Evolutionary conservation across 192 early-diverging fungal species (phyloP), one percentile per base, ranked within the genome.

Genomic region (Podila epigama): DNA sequence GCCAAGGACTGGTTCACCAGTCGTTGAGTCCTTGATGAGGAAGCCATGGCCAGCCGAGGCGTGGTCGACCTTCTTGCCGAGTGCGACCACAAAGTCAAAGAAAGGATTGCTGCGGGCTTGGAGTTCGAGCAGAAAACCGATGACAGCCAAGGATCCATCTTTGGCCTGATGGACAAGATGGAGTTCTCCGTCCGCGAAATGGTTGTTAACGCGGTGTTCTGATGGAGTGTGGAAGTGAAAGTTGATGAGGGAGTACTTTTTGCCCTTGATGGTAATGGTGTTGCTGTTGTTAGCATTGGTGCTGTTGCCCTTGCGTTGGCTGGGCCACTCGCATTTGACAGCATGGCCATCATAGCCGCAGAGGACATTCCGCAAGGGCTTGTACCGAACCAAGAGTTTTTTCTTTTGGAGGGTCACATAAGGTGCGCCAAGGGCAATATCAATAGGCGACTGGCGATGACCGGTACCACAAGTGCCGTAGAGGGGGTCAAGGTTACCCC

Each of bases 191-290:
- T 70, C 79, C 6, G 34, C 40, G 41, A 68, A 60, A 28, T 29
- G 25, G 36, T 70, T 77, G n/a, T 77, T 22, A 36, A 81, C 18
- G 25, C 69, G 71, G 75, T 89, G 86, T 58, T 90, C 88, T 1
- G 84, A 82, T 12, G 88, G 88, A 1, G 69, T 63, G 73, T 89
- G 88, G 70, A 89, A 83, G 71, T 89, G 88, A 55, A 89, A 85
- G 52, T 90, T 78, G 27, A 36, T n/a, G 33, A 89, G 67, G 16
- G 44, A 27, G 68, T 78, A 88, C 4, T 16, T 18, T 18, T 61
- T 34, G 7, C 77, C 78, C 36, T 81, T 52, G 27, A 72, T 39
- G 3, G 50, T 37, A 9, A 75, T 40, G 12, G 41, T n/a, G 32
- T 58, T 25, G 13, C 37, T 9, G 37, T 60, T 22, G 5, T 54